Evolutionary conservation across 371 early-diverging fungal genomes (phyloP).

Genomic region (Ecytonucleospora hepatopenaei): DNA sequence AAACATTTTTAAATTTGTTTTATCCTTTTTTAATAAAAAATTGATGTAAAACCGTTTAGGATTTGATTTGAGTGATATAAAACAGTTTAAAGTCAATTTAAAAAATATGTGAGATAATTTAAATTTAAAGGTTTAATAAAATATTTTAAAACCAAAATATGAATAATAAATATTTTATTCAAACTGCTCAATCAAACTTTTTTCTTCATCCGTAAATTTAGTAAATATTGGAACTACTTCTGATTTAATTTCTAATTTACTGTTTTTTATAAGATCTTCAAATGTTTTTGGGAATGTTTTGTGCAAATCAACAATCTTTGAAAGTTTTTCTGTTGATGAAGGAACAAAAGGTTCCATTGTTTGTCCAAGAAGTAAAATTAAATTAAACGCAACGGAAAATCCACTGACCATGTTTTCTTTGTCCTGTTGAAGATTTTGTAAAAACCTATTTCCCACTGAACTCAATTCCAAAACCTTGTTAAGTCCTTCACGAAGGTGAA

Average conservation of each 20-base stretch:
- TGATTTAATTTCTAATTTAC: background rate
- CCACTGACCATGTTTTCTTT: constrained; percentile 72
- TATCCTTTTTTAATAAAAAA: background rate
- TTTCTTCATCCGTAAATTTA: too few species aligned
- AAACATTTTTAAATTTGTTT: background rate
- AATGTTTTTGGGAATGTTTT: background rate
- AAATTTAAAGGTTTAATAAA: too few species aligned
- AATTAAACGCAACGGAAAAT: constrained; percentile 66
- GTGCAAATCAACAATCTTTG: constrained; percentile 21
- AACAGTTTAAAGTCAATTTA: too few species aligned
- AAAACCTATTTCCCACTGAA: constrained; percentile 76
- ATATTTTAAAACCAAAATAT: too few species aligned
- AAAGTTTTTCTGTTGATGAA: constrained; percentile 56
- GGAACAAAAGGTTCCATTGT: constrained; percentile 86
- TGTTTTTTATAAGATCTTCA: background rate
- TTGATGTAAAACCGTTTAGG: too few species aligned
- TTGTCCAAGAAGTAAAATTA: constrained; percentile 72
- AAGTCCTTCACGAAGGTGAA: constrained; percentile 73
- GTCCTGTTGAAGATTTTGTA: constrained; percentile 65
- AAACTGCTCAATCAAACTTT: too few species aligned
- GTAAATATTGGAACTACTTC: too few species aligned
- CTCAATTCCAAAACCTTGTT: constrained; percentile 76
- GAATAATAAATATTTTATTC: too few species aligned
- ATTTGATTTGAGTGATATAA: too few species aligned
- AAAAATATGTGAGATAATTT: too few species aligned